Evolutionary conservation across 768 basidiomycete genomes (phyloP).

Genomic region (Lentinus brumalis): DNA sequence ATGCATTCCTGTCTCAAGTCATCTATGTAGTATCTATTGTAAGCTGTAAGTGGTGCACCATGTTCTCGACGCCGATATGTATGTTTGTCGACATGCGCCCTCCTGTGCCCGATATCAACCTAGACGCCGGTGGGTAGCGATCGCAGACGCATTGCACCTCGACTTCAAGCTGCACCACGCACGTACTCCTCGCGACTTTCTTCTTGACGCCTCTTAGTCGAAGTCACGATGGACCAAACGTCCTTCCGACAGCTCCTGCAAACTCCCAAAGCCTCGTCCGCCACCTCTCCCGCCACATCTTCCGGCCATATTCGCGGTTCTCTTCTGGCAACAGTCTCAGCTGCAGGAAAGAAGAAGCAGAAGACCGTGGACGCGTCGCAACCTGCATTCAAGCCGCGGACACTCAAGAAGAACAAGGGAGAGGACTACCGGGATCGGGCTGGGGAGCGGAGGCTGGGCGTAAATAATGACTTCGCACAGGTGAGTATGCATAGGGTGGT

Average conservation of each 20-base stretch:
- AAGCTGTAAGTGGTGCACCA: no score
- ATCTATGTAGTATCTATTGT: no score
- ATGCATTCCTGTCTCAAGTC: no score
- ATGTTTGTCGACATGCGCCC: no score
- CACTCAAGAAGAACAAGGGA: constrained; percentile 61
- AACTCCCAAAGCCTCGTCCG: constrained; percentile 32
- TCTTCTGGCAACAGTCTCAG: constrained; percentile 28
- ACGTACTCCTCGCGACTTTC: no score
- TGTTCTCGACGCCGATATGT: no score
- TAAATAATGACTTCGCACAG: constrained; percentile 73
- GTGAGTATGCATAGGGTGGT: constrained; percentile 35
- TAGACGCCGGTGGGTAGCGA: no score
- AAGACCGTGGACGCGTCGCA: constrained; percentile 53
- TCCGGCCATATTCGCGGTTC: constrained; percentile 32
- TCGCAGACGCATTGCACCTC: no score
- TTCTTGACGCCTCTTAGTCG: no score
- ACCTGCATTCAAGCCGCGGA: constrained; percentile 81
- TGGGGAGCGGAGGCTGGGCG: constrained; percentile 66
- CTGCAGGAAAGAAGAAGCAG: constrained; percentile 20
- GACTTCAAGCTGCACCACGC: no score
- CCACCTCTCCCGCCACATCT: constrained; percentile 25
- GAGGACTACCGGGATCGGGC: constrained; percentile 81
- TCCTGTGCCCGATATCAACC: no score
- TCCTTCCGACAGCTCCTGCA: constrained; percentile 58
- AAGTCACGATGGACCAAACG: constrained; percentile 41